Base-by-base conservation (phyloP, 2,329 filamentous ascomycete genomes). In the Neodidymelliopsis sp. region DNA sequence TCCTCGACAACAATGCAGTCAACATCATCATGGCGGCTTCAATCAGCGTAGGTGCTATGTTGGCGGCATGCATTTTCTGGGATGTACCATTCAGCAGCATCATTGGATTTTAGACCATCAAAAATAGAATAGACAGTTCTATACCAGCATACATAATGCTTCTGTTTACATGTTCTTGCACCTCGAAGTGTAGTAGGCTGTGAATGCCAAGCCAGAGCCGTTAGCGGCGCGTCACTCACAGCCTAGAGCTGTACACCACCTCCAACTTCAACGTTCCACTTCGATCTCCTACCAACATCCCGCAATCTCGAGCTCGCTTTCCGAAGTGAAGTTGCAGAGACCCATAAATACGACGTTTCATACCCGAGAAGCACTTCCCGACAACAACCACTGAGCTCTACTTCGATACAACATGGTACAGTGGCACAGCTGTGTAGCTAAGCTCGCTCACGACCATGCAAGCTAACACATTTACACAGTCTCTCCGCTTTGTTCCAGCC, bases 1-100 rank as follows among this genome's bases (percentile, higher is more conserved):
- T 95, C 53, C 77, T 99, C 48, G 91, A 96, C 73, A 99, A 99
- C 73, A 99, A 99, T 72, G 89, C 90, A 44, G 91, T 99, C 62
- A 99, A 99, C 72, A 84, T 97, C 49, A 72, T 93, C 47, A 97
- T 97, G 93, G 92, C 93, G 0, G 80, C 84, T 11, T 79, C 80
- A 4, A 92, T 96, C 83, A 96, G 90, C 68, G 57, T 91, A 13
- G 84, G 87, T 4, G 89, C 86, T 4, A 95, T 97, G 84, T 77
- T 67, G n/a, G 59, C 53, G 2, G 64, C 71, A 3, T 63, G 59
- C 20, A 19, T 59, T n/a, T 30, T 67, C 3, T 74, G 67, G 71
- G 58, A 60, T n/a, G n/a, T 67, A 29, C 63, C 70, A 1, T 54
- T 67, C 13, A 64, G 56, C 34, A 66, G 58, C 42, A 55, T 68